Conservation (phyloP, 306 rosid species). For the Macrotyloma uniflorum region DNA sequence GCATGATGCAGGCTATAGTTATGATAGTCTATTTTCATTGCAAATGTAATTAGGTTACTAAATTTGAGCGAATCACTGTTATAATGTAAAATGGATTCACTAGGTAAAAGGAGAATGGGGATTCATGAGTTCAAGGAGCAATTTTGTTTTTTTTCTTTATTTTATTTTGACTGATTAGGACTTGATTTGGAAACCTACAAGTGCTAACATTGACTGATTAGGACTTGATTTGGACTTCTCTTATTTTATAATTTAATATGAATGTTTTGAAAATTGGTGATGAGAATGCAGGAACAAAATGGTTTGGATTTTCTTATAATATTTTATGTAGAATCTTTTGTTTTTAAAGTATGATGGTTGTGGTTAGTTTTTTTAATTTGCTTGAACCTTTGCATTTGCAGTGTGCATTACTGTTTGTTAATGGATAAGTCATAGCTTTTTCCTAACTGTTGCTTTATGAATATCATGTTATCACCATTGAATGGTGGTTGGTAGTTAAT, state of each 20-base stretch:
- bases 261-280: background rate
- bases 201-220: too few species aligned
- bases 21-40: slow-evolving; percentile 13
- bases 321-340: background rate
- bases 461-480: background rate
- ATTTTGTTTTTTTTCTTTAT: background rate
- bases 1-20: slow-evolving; percentile 17
- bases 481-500: background rate
- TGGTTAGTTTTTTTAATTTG: background rate
- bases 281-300: too few species aligned
- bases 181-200: background rate
- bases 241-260: too few species aligned
- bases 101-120: slow-evolving; percentile 14
- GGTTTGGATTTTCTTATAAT: background rate
- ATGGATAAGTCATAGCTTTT: background rate
- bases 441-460: background rate
- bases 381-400: background rate
- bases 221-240: too few species aligned
- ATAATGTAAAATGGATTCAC: slow-evolving; percentile 41
- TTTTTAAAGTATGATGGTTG: background rate
- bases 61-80: slow-evolving; percentile 34
- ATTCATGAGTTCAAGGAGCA: slow-evolving; percentile 23
- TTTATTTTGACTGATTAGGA: background rate
- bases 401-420: background rate
- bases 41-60: slow-evolving; percentile 16